Evolutionary conservation across 106 monocot genomes (phyloP).

Genomic region (Dendrobium catenatum): DNA sequence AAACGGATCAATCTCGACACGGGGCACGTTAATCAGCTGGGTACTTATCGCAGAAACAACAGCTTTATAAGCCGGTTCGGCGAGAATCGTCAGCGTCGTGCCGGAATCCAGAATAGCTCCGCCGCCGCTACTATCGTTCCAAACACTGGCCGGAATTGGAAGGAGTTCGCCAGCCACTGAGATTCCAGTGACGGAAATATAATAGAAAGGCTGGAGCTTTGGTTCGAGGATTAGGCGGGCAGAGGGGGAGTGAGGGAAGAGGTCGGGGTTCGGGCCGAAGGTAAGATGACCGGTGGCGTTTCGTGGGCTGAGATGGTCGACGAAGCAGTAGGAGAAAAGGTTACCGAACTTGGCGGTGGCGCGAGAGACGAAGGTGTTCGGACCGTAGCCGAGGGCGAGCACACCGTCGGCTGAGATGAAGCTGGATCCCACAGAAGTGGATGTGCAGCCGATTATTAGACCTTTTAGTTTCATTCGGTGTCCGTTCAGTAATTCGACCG

Average conservation of each 20-base stretch:
- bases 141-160: slow-evolving; percentile 33
- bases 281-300: slow-evolving; percentile 65
- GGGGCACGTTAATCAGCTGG: slow-evolving; percentile 19
- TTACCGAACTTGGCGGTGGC: slow-evolving; percentile 47
- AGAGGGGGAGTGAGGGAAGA: neutral
- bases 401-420: slow-evolving; percentile 68
- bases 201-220: slow-evolving; percentile 52
- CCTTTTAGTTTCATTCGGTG: slow-evolving; percentile 41
- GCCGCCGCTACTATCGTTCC: slow-evolving; percentile 44
- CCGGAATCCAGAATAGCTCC: slow-evolving; percentile 84
- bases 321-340: slow-evolving; percentile 89
- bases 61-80: slow-evolving; percentile 53
- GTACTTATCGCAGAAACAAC: slow-evolving; percentile 45
- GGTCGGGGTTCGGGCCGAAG: slow-evolving; percentile 45
- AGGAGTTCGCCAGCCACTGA: slow-evolving; percentile 50
- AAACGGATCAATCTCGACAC: slow-evolving; percentile 53
- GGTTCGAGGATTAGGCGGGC: slow-evolving; percentile 28
- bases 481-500: slow-evolving; percentile 38
- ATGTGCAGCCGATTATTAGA: slow-evolving; percentile 75
- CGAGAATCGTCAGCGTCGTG: slow-evolving; percentile 60
- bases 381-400: slow-evolving; percentile 77
- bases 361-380: slow-evolving; percentile 50
- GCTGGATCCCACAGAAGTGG: slow-evolving; percentile 36
- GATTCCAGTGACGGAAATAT: slow-evolving; percentile 41
- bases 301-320: slow-evolving; percentile 95